phyloP scores from a whole-genome alignment of 139 green algal species.

The Tetradesmus obliquus region DNA sequence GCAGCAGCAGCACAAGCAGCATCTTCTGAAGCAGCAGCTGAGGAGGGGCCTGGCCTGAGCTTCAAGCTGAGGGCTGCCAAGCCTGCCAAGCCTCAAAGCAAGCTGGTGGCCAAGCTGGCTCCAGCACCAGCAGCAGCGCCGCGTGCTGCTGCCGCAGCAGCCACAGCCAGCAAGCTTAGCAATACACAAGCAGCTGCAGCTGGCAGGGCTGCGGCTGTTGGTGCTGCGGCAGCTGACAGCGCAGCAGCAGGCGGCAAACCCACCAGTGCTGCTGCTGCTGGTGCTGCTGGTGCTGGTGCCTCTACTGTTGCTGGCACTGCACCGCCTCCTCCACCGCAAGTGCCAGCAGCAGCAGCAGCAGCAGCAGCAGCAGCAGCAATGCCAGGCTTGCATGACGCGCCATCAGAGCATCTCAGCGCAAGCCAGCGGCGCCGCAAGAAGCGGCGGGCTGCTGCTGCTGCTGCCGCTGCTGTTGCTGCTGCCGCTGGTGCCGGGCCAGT shows the following conservation, averaged over 20 bases:
- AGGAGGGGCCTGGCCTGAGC: slow-evolving; percentile 1
- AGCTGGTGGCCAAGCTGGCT: slow-evolving; percentile 19
- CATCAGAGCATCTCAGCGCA: not conserved
- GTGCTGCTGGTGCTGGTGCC: no score
- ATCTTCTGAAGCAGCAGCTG: not conserved
- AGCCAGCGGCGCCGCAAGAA: not conserved
- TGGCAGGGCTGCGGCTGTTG: not conserved
- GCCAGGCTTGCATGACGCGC: not conserved
- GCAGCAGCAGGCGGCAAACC: not conserved
- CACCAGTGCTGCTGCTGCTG: not conserved
- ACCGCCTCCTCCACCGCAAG: not conserved
- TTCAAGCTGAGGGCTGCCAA: slow-evolving; percentile 14
- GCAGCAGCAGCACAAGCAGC: not conserved
- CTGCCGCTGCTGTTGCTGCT: not conserved
- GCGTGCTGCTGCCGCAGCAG: slow-evolving; percentile 3
- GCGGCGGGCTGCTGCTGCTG: not conserved
- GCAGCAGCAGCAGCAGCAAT: slow-evolving; percentile 4
- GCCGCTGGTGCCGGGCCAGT: not conserved
- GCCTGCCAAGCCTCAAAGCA: not conserved
- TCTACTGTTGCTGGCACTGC: not conserved
- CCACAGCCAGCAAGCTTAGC: not conserved
- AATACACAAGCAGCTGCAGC: not conserved
- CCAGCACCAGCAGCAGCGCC: not conserved
- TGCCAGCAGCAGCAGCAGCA: not conserved
- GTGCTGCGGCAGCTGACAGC: not conserved